phyloP scores from a whole-genome alignment of 345 rosid species.

The Aquilaria sinensis region DNA sequence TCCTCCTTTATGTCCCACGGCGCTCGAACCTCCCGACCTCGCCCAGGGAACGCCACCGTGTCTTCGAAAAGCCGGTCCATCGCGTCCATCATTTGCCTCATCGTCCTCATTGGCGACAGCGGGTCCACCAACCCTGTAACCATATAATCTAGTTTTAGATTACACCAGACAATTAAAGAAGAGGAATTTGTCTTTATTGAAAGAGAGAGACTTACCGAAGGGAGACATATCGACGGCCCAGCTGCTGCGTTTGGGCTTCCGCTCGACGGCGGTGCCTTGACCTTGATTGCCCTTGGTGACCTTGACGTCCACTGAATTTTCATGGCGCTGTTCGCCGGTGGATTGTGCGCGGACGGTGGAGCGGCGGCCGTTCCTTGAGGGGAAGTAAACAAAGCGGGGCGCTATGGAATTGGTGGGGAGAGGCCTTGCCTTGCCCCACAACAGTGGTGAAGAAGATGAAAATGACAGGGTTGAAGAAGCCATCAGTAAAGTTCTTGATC shows the following conservation, averaged over 20 bases:
- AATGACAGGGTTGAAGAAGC: constrained; percentile 22
- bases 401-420: constrained; percentile 6
- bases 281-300: constrained; percentile 21
- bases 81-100: constrained; percentile 75
- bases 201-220: constrained; percentile 37
- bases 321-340: constrained; percentile 26
- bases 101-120: constrained; percentile 63
- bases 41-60: constrained; percentile 28
- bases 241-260: constrained; percentile 27
- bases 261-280: constrained; percentile 37
- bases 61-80: constrained; percentile 73
- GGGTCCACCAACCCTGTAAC: constrained; percentile 56
- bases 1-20: constrained; percentile 91
- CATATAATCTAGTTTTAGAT: background rate
- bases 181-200: background rate
- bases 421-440: constrained; percentile 4
- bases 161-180: background rate
- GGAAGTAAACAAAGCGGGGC: constrained; percentile 27
- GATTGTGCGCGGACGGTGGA: constrained; percentile 30
- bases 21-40: constrained; percentile 35
- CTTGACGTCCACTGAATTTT: constrained; percentile 47
- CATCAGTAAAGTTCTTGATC: background rate
- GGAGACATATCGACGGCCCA: constrained; percentile 50
- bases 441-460: constrained; percentile 22
- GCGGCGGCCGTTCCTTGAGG: constrained; percentile 4